These are phyloP conservation scores for grape (Vitis vinifera) DNA, from an alignment of 164 flowering plant genomes.

Conservation along the genomic window ASM3070453v1 NC_081818.1:3151001-3151500, in stretches of 20 bases:
- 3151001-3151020: neutral
- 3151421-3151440: too few species aligned
- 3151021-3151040: neutral
- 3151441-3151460: too few species aligned
- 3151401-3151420: too few species aligned
- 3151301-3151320: too few species aligned
- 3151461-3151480: too few species aligned
- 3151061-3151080: neutral
- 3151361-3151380: too few species aligned
- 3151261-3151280: neutral
- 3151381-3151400: too few species aligned
- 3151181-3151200: neutral
- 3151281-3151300: too few species aligned
- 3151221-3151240: too few species aligned
- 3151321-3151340: too few species aligned
- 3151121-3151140: constrained; percentile 34
- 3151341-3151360: too few species aligned
- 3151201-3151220: neutral
- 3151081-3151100: constrained; percentile 49
- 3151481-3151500: too few species aligned
- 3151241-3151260: neutral
- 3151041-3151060: constrained; percentile 1
- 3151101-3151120: constrained; percentile 55
- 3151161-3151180: constrained; percentile 1
- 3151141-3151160: constrained; percentile 36